Evolutionary conservation across 176 grass and related monocot genomes (phyloP).

Genomic region (Bolboschoenus planiculmis): DNA sequence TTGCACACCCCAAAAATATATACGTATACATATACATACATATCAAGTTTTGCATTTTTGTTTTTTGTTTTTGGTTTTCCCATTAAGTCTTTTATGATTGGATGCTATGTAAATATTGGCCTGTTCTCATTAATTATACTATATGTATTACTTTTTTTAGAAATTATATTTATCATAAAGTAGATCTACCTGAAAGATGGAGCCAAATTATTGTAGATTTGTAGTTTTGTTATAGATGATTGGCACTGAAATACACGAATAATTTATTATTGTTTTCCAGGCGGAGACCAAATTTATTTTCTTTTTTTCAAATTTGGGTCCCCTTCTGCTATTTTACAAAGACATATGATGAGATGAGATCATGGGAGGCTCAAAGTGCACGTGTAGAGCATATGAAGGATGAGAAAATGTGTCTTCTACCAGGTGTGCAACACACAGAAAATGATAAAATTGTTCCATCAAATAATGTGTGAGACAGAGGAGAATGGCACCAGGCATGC

Average conservation of each 20-base stretch:
- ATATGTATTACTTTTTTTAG: too few relatives aligned
- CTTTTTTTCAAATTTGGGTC: background rate
- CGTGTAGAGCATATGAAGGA: slow-evolving; percentile 10
- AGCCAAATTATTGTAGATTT: background rate
- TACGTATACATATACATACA: too few relatives aligned
- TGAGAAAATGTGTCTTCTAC: slow-evolving; percentile 3
- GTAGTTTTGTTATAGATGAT: background rate
- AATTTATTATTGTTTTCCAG: slow-evolving; percentile 14
- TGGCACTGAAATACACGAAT: slow-evolving; percentile 14
- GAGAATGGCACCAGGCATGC: background rate
- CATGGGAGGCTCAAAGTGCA: slow-evolving; percentile 9
- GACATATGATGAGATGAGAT: background rate
- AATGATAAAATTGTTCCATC: background rate
- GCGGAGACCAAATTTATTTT: background rate
- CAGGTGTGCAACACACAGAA: background rate
- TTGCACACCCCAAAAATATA: background rate
- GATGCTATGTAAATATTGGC: background rate
- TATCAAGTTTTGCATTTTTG: background rate
- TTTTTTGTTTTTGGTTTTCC: too few relatives aligned
- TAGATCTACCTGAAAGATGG: background rate
- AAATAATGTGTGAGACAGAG: slow-evolving; percentile 21
- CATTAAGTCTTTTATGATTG: too few relatives aligned
- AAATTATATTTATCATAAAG: background rate
- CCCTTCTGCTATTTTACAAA: background rate
- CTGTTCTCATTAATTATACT: background rate